Evolutionary conservation across 306 rosid genomes (phyloP).

Genomic region (Fragaria vesca): DNA sequence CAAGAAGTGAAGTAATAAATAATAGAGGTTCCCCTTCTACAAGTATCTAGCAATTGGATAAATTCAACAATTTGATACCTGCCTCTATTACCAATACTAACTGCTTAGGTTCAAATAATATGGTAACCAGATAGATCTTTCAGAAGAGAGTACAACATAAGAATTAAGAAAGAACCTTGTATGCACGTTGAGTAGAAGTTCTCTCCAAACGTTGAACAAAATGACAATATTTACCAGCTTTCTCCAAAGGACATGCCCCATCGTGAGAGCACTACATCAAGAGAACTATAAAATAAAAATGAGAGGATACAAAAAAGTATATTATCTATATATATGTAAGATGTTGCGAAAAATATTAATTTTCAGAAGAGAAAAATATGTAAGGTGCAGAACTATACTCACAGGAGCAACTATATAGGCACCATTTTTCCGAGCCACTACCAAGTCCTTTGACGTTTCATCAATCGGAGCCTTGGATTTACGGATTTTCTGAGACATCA

Average conservation of each 20-base stretch:
- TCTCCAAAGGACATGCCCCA: slow-evolving; percentile 80
- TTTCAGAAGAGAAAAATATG: slow-evolving; percentile 7
- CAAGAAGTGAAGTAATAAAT: background rate
- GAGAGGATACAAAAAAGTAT: background rate
- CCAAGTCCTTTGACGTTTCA: slow-evolving; percentile 59
- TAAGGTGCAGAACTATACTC: slow-evolving; percentile 35
- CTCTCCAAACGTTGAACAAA: slow-evolving; percentile 94
- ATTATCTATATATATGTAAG: too few species aligned
- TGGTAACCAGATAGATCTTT: slow-evolving; percentile 7
- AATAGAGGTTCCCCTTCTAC: background rate
- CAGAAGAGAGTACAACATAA: slow-evolving; percentile 22
- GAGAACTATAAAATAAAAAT: slow-evolving; percentile 23
- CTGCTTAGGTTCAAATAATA: background rate
- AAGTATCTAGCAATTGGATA: background rate
- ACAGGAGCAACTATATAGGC: slow-evolving; percentile 91
- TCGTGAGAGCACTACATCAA: slow-evolving; percentile 88
- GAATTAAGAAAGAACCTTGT: slow-evolving; percentile 57
- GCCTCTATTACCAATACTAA: background rate
- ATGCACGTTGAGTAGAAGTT: slow-evolving; percentile 80
- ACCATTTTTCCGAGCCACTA: slow-evolving; percentile 54
- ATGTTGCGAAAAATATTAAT: background rate
- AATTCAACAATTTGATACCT: background rate
- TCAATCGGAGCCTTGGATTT: slow-evolving; percentile 44
- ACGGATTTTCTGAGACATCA: slow-evolving; percentile 52
- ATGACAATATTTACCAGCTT: slow-evolving; percentile 85